Evolutionary conservation across 2,329 filamentous ascomycete species (phyloP).

Genomic region (Verticillium klebahnii): DNA sequence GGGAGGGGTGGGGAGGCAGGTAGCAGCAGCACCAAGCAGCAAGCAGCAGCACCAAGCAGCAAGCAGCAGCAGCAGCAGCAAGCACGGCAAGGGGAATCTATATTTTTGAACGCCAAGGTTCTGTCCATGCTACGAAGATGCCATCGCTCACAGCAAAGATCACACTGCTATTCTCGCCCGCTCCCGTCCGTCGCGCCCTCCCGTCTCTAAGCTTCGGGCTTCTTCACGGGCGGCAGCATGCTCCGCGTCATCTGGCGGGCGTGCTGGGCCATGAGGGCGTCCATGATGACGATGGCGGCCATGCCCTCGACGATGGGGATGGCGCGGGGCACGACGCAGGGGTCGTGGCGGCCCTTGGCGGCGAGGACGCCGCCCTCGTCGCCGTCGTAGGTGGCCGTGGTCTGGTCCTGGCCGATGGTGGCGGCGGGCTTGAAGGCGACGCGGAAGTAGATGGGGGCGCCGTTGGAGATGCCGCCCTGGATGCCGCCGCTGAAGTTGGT

Average conservation of each 20-base stretch:
- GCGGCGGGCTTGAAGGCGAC: constrained; percentile 93
- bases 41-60: neutral
- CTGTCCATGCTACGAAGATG: neutral
- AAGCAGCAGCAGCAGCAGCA: too few species aligned
- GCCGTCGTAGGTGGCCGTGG: constrained; percentile 75
- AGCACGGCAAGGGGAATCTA: neutral
- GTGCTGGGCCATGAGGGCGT: constrained; percentile 81
- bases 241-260: constrained; percentile 35
- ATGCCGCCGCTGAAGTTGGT: constrained; percentile 96
- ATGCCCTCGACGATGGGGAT: constrained; percentile 89
- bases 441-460: constrained; percentile 89
- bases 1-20: too few species aligned
- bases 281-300: constrained; percentile 82
- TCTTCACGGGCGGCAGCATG: constrained; percentile 11
- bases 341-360: constrained; percentile 91
- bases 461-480: constrained; percentile 93
- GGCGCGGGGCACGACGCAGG: constrained; percentile 84
- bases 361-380: constrained; percentile 68
- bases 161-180: neutral
- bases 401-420: constrained; percentile 86
- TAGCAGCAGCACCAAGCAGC: neutral
- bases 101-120: neutral
- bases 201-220: constrained; percentile 2
- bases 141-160: neutral
- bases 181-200: neutral